Evolutionary conservation across 257 asterid species (phyloP).

Genomic region (Solanum rostratum): DNA sequence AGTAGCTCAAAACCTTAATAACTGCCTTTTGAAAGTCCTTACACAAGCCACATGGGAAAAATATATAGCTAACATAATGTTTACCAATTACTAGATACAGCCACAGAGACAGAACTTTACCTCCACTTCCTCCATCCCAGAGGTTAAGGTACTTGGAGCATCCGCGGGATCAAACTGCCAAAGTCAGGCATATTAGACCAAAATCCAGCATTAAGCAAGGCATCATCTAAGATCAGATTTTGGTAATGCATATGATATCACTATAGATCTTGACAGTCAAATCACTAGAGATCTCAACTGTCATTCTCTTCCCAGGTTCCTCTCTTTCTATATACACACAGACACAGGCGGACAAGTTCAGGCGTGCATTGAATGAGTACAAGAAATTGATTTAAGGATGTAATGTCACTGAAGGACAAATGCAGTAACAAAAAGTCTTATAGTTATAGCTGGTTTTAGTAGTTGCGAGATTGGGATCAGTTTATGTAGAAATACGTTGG

Average conservation of each 20-base stretch:
- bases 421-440: background rate
- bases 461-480: background rate
- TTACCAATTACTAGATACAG: background rate
- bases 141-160: slow-evolving; percentile 38
- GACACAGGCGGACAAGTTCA: background rate
- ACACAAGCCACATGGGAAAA: background rate
- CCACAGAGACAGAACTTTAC: slow-evolving; percentile 1
- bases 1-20: background rate
- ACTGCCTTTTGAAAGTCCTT: background rate
- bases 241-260: background rate
- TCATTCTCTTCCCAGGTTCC: background rate
- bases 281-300: background rate
- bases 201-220: background rate
- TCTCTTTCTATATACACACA: background rate
- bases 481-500: background rate
- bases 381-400: background rate
- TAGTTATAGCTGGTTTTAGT: background rate
- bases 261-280: background rate
- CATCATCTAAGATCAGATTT: background rate
- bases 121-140: slow-evolving; percentile 41
- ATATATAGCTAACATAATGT: background rate
- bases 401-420: background rate
- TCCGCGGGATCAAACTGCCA: slow-evolving; percentile 51
- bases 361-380: background rate
- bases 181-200: slow-evolving; percentile 5